Evolutionary conservation across 345 rosid genomes (phyloP).

Genomic region (Eucalyptus microcorys): DNA sequence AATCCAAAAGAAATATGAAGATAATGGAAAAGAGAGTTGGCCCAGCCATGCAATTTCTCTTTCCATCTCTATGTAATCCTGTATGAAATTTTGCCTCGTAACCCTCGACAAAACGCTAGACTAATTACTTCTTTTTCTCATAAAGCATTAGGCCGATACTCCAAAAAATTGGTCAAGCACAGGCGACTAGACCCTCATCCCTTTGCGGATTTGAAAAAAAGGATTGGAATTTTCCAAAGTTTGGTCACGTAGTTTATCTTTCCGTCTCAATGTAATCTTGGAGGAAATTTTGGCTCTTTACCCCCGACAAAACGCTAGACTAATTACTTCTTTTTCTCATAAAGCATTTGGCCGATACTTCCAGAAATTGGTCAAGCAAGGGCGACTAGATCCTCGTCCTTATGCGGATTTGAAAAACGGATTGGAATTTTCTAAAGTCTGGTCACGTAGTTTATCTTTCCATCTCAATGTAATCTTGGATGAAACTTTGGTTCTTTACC

Average conservation of each 20-base stretch:
- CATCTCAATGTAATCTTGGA: not conserved
- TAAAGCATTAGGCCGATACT: not conserved
- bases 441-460: no score
- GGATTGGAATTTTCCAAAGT: no score
- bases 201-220: accelerated
- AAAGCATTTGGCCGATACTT: no score
- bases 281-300: not conserved
- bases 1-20: not conserved
- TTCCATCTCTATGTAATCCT: not conserved
- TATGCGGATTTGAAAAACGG: no score
- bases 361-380: no score
- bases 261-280: not conserved
- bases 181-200: accelerated
- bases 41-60: not conserved
- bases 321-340: no score
- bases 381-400: no score
- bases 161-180: no score
- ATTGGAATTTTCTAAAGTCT: no score
- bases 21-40: not conserved
- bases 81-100: not conserved
- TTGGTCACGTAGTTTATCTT: no score
- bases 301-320: not conserved
- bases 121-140: not conserved
- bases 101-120: not conserved
- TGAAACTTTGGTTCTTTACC: not conserved